phyloP scores from a whole-genome alignment of 768 basidiomycete species.

The Myochromella boudieri region DNA sequence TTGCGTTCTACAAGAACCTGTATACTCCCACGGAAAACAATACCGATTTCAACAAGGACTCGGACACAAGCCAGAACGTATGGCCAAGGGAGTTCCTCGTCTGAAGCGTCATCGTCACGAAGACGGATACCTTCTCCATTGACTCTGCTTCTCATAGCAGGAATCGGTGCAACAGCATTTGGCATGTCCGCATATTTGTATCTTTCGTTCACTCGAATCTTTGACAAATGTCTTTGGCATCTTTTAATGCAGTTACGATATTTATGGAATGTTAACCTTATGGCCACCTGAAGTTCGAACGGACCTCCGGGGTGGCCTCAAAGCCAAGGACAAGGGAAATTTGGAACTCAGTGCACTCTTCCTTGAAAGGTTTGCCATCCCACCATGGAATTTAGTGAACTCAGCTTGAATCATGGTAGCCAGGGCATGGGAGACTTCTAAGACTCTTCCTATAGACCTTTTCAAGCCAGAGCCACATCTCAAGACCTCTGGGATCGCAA shows the following conservation, averaged over 20 bases:
- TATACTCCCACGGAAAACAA: too few species aligned
- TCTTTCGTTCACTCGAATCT: conserved; percentile 11
- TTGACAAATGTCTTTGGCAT: conserved; percentile 8
- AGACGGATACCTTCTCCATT: conserved; percentile 28
- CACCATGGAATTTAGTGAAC: not conserved
- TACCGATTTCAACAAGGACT: too few species aligned
- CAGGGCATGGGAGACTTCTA: conserved; percentile 59
- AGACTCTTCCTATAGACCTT: conserved; percentile 37
- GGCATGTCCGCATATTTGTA: conserved; percentile 30
- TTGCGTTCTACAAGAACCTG: too few species aligned
- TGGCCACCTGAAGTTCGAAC: conserved; percentile 66
- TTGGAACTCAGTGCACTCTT: conserved; percentile 48
- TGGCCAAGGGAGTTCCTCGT: too few species aligned
- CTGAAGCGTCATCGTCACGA: conserved; percentile 36
- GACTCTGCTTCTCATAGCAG: conserved; percentile 27
- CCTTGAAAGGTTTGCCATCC: conserved; percentile 47
- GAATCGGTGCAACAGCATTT: conserved; percentile 30
- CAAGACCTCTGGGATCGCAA: conserved; percentile 68
- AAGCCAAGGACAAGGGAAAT: conserved; percentile 61
- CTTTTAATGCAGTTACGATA: conserved; percentile 45
- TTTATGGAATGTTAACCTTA: conserved; percentile 56
- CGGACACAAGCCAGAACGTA: too few species aligned
- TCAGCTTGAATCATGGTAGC: conserved; percentile 13
- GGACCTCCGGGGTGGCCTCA: conserved; percentile 66
- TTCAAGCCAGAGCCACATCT: conserved; percentile 52